Evolutionary conservation across 2,329 filamentous ascomycete genomes (phyloP), one percentile per base, ranked within the genome.

Genomic region (Aspergillus fijiensis): DNA sequence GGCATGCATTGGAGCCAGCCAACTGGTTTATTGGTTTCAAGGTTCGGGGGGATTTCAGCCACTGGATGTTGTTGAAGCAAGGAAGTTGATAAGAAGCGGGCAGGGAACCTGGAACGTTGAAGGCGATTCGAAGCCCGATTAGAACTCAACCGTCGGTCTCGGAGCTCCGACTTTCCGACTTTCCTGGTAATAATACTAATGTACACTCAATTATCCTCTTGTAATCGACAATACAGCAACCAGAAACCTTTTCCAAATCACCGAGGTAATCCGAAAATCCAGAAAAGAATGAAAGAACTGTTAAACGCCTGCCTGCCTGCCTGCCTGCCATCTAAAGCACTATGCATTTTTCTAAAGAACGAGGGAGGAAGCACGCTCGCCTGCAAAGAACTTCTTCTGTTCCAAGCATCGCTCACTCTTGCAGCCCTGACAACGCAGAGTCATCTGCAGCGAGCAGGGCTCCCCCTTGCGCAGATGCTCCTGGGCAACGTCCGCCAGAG

Each of bases 361-460:
- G 68, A 78, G 69, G 45, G 67, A 64, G 39, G 67, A 59, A 14
- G 66, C 60, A 57, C 77, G 61, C 65, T 74, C 73, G 52, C 80
- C 78, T 3, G 81, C 81, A 70, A 89, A 89, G 75, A 89, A 89
- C 70, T 85, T 82, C 79, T 89, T 88, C 67, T 80, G 76, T 77
- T 93, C 92, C 57, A 88, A 77, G 77, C 95, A 99, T 69, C 89
- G 85, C 70, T 96, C 91, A 72, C 90, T 98, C 77, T 87, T 93
- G 79, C 95, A 99, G 5, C 91, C 93, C 2, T 96, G 95, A 79
- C 95, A 99, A 68, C 95, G 87, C 67, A 99, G 79, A 9, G 87
- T 87, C 91, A 99, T 92, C 79, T 98, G 95, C 59, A 81, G 81
- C 31, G 91, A 96, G 74, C 90, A 94, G n/a, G 79, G 80, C 53